These are phyloP conservation scores for Apiotrichum veenhuisii DNA, from an alignment of 1,284 basidiomycete genomes.

Conservation along the genomic window DNA sequence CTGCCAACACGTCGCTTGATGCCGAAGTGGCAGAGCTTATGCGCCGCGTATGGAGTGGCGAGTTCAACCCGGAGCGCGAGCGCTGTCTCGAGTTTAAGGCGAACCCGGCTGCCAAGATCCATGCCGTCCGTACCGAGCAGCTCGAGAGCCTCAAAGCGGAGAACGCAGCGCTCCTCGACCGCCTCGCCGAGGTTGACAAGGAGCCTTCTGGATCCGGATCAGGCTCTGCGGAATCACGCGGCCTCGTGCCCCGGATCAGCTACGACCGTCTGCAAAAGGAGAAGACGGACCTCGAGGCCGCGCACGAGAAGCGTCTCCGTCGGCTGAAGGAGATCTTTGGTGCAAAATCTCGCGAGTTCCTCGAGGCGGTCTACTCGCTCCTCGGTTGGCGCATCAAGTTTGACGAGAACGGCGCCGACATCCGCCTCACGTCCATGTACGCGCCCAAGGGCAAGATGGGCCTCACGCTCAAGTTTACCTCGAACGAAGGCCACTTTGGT, in stretches of 20 bases:
- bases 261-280: conserved; percentile 51
- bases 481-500: conserved; percentile 52
- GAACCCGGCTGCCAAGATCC: conserved; percentile 53
- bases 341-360: conserved; percentile 55
- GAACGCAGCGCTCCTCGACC: conserved; percentile 52
- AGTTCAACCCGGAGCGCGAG: conserved; percentile 52
- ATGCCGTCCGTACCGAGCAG: conserved; percentile 51
- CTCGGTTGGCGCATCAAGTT: conserved; percentile 58
- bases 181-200: conserved; percentile 26
- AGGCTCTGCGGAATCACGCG: conserved; percentile 5
- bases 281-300: conserved; percentile 47
- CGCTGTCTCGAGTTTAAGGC: conserved; percentile 51
- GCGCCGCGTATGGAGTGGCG: conserved; percentile 52
- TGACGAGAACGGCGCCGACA: conserved; percentile 54
- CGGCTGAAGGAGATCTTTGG: conserved; percentile 54
- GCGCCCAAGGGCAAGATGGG: conserved; percentile 53
- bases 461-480: conserved; percentile 51
- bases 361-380: conserved; percentile 55
- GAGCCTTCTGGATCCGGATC: not conserved
- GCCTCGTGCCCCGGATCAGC: conserved; percentile 51
- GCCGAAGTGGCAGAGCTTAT: conserved; percentile 52
- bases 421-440: conserved; percentile 56
- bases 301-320: conserved; percentile 53
- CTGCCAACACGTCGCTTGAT: conserved; percentile 50
- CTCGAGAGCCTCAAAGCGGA: conserved; percentile 53